Conservation (phyloP, 2,329 filamentous ascomycete genomes). For the Lasiodiplodia theobromae region DNA sequence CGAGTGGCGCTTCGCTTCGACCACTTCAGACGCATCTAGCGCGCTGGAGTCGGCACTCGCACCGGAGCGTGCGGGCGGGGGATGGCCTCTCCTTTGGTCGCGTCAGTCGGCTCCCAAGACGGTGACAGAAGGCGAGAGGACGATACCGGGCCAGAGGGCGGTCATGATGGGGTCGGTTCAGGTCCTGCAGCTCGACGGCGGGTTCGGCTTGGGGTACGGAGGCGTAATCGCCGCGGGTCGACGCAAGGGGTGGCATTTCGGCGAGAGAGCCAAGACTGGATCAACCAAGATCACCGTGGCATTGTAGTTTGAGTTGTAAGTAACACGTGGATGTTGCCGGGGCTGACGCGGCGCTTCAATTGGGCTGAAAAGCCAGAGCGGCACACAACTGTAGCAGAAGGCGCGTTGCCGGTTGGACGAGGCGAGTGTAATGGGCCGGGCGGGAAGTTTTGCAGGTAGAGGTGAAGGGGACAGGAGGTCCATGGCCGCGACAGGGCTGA, state of each 20-base stretch:
- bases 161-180: conserved; percentile 6
- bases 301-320: background rate
- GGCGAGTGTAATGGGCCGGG: background rate
- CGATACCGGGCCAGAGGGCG: conserved; percentile 14
- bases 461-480: conserved; percentile 3
- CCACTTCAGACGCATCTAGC: conserved; percentile 6
- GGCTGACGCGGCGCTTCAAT: conserved; percentile 7
- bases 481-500: conserved; percentile 7
- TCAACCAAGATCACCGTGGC: background rate
- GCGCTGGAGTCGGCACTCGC: conserved; percentile 11
- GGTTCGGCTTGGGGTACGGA: conserved; percentile 23
- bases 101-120: background rate
- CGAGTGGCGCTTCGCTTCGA: conserved; percentile 12
- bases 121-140: too few relatives aligned
- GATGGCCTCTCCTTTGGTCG: background rate
- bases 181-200: conserved; percentile 17
- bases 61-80: background rate
- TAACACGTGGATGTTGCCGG: conserved; percentile 14
- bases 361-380: background rate
- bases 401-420: background rate
- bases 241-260: conserved; percentile 15
- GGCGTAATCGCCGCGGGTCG: conserved; percentile 23
- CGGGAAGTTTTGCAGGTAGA: background rate
- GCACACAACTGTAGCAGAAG: background rate
- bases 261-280: background rate